Conservation (phyloP, 495 filamentous ascomycete species). For the Penicillium lagena region DNA sequence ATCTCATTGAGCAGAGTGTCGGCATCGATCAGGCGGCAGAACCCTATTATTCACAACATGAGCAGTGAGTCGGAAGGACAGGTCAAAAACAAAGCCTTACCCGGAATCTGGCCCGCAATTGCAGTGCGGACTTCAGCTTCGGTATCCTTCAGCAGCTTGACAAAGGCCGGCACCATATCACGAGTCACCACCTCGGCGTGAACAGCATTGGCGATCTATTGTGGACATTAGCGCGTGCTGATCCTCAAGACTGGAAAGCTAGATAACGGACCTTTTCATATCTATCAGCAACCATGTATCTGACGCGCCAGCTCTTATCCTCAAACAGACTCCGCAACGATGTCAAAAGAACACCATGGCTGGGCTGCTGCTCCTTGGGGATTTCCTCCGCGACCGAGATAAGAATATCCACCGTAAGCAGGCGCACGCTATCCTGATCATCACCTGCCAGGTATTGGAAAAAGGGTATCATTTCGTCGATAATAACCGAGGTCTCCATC, state of each 20-base stretch:
- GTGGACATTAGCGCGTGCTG: conserved; percentile 7
- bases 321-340: conserved; percentile 89
- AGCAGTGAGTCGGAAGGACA: conserved; percentile 2
- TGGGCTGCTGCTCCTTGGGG: conserved; percentile 94
- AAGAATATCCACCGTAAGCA: conserved; percentile 93
- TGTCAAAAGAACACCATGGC: conserved; percentile 86
- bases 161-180: conserved; percentile 93
- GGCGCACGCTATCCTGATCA: conserved; percentile 93
- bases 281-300: conserved; percentile 98
- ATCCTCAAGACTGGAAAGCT: conserved; percentile 1
- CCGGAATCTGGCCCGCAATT: conserved; percentile 94
- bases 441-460: conserved; percentile 95
- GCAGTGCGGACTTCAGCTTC: conserved; percentile 97
- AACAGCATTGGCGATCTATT: conserved; percentile 91
- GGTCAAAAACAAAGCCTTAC: conserved; percentile 34
- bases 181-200: conserved; percentile 93
- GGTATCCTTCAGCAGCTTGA: conserved; percentile 93
- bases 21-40: conserved; percentile 81
- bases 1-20: conserved; percentile 90
- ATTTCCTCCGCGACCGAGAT: conserved; percentile 96
- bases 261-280: conserved; percentile 76
- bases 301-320: conserved; percentile 97
- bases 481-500: conserved; percentile 83
- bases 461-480: conserved; percentile 97
- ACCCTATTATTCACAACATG: conserved; percentile 54